These are phyloP conservation scores for Phytophthora cactorum DNA, from an alignment of 352 stramenopile species.

Conservation along the genomic window DNA sequence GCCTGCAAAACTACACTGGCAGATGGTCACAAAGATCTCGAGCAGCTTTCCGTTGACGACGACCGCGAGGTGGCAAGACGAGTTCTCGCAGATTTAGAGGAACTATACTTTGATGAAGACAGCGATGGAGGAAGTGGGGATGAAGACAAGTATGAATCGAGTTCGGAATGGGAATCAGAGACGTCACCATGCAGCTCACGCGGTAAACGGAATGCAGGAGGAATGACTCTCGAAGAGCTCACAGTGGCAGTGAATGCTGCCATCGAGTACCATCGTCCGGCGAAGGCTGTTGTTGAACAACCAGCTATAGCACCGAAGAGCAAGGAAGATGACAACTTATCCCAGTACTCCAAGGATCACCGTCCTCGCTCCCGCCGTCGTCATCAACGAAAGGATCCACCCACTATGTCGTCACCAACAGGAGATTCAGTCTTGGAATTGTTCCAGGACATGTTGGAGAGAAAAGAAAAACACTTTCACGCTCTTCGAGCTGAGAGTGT, in stretches of 20 bases:
- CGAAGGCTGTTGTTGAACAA: not conserved
- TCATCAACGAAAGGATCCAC: not conserved
- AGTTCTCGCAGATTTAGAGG: constrained; percentile 59
- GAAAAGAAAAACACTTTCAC: constrained; percentile 36
- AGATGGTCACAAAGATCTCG: not conserved
- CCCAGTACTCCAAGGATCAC: not conserved
- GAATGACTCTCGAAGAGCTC: constrained; percentile 58
- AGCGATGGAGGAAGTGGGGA: constrained; percentile 13
- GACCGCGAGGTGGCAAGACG: constrained; percentile 38
- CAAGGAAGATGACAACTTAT: not conserved
- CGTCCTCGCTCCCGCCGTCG: not conserved
- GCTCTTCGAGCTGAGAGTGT: constrained; percentile 1
- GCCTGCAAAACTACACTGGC: not conserved
- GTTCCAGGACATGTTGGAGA: constrained; percentile 37
- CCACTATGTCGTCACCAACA: not conserved
- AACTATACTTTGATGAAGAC: constrained; percentile 45
- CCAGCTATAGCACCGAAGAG: not conserved
- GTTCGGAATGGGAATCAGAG: constrained; percentile 16
- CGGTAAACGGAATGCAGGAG: constrained; percentile 8
- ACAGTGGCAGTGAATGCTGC: constrained; percentile 60
- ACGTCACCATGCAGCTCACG: constrained; percentile 2
- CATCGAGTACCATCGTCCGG: constrained; percentile 51
- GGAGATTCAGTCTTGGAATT: constrained; percentile 12
- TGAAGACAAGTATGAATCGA: constrained; percentile 13
- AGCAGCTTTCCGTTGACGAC: constrained; percentile 15